Percentiles rank a stretch among this genome's conserved stretches.
Conservation (phyloP, 371 early-diverging fungal species). For the Apophysomyces elegans region DNA sequence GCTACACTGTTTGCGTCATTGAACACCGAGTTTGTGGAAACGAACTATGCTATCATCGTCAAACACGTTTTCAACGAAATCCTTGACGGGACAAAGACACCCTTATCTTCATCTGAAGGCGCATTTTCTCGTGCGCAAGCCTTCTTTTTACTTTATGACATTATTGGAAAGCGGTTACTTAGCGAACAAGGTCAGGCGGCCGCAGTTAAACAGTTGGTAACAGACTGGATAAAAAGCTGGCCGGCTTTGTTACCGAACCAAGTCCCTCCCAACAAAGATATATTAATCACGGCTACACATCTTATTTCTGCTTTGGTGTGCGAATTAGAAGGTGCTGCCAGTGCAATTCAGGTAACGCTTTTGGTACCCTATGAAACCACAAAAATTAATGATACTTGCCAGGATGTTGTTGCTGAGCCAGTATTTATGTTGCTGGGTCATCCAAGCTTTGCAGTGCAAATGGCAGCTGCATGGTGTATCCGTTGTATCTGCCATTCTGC, state of each 20-base stretch:
- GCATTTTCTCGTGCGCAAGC: conserved; percentile 70
- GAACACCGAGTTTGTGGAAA: conserved; percentile 75
- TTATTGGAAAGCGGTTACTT: conserved; percentile 71
- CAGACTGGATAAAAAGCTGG: conserved; percentile 72
- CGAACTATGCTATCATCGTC: conserved; percentile 72
- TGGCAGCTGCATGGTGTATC: conserved; percentile 77
- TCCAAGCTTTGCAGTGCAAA: conserved; percentile 74
- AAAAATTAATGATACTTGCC: neutral
- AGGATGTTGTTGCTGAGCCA: conserved; percentile 68
- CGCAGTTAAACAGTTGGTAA: conserved; percentile 70
- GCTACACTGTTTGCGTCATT: conserved; percentile 72
- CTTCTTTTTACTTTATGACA: conserved; percentile 75
- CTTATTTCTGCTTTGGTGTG: conserved; percentile 73
- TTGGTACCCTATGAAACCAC: neutral
- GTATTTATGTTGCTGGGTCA: conserved; percentile 72
- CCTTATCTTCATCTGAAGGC: conserved; percentile 56
- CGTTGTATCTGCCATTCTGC: conserved; percentile 70
- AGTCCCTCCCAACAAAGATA: conserved; percentile 62
- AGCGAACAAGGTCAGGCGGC: conserved; percentile 83
- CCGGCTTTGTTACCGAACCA: conserved; percentile 69
- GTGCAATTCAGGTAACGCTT: conserved; percentile 62
- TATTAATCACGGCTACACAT: conserved; percentile 70
- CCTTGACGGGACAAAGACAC: conserved; percentile 37
- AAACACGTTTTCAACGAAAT: conserved; percentile 72
- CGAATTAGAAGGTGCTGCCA: conserved; percentile 82